A percentile compares a stretch with the other conserved stretches of the same genome.
phyloP scores from a whole-genome alignment of 2,329 filamentous ascomycete species.

The Plectosphaerella sp. region DNA sequence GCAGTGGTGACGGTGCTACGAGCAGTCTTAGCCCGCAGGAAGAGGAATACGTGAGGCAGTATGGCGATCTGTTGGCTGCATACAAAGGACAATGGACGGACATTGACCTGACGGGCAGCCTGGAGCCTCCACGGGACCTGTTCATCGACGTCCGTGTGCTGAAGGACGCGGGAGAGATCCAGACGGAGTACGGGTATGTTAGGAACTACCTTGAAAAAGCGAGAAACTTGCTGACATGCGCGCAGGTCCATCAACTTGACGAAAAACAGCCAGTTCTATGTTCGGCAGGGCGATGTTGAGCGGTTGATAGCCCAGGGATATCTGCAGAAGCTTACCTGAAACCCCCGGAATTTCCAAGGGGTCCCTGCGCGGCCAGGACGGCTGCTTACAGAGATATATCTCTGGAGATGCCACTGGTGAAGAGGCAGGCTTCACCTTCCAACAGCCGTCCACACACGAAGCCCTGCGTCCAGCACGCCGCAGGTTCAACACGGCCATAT shows the following conservation, averaged over 20 bases:
- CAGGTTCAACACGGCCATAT: too few species aligned
- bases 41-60: constrained; percentile 91
- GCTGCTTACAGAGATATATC: not conserved
- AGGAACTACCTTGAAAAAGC: not conserved
- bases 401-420: not conserved
- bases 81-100: constrained; percentile 99
- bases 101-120: constrained; percentile 87
- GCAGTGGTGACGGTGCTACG: constrained; percentile 45
- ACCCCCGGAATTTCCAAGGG: not conserved
- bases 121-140: constrained; percentile 90
- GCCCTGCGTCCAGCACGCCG: too few species aligned
- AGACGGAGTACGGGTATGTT: constrained; percentile 94
- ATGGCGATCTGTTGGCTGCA: constrained; percentile 85
- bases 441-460: not conserved
- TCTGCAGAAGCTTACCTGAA: constrained; percentile 80
- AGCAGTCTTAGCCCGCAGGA: constrained; percentile 92
- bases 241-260: constrained; percentile 86
- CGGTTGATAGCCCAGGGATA: constrained; percentile 91
- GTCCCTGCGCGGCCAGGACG: not conserved
- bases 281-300: constrained; percentile 93
- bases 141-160: constrained; percentile 96
- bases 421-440: constrained; percentile 4
- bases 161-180: constrained; percentile 96
- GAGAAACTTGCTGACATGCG: constrained; percentile 7
- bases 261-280: constrained; percentile 98